Percentiles rank a stretch among this genome's conserved stretches.
Conservation (phyloP, 768 basidiomycete species). For the Termitomyces sp. region DNA sequence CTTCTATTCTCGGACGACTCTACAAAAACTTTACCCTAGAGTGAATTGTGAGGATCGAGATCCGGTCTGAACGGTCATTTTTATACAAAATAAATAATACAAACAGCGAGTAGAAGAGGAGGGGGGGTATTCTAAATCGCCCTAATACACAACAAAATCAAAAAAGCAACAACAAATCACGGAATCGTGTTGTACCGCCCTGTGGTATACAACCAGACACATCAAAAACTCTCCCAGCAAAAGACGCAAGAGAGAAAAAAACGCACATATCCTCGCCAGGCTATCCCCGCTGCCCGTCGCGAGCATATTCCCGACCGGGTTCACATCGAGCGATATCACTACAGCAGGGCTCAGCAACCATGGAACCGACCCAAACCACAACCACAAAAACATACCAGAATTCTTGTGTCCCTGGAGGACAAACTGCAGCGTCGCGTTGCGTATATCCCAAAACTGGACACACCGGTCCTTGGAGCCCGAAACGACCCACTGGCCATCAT, state of each 20-base stretch:
- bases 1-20: no score
- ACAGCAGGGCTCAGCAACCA: neutral
- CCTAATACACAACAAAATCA: no score
- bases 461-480: conserved; percentile 94
- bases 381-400: conserved; percentile 33
- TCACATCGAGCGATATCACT: conserved; percentile 49
- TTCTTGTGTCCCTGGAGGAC: conserved; percentile 80
- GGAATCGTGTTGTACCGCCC: conserved; percentile 11
- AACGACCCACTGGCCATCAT: conserved; percentile 91
- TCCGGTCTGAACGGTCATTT: no score
- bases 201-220: neutral
- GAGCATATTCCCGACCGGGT: conserved; percentile 36
- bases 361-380: no score
- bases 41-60: no score
- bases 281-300: conserved; percentile 52
- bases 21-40: no score
- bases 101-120: no score
- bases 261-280: conserved; percentile 48
- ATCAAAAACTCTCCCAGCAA: neutral
- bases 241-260: conserved; percentile 21
- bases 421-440: conserved; percentile 73
- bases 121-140: no score
- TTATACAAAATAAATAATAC: no score
- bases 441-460: conserved; percentile 90
- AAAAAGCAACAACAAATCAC: neutral